Evolutionary conservation across 177 flowering plant genomes (phyloP), one percentile per base, ranked within the genome.

Genomic region (Vitis hybrid): DNA sequence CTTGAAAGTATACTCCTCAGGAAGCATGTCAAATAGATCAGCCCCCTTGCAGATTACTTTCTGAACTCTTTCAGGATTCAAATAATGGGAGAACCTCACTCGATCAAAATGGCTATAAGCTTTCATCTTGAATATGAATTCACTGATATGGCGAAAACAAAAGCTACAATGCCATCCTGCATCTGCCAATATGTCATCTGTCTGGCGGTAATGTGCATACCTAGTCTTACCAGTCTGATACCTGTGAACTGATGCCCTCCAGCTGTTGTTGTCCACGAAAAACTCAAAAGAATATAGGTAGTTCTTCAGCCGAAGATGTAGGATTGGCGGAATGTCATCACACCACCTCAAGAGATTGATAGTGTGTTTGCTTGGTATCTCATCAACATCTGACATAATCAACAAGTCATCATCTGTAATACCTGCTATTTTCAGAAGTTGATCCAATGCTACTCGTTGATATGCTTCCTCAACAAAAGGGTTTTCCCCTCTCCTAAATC

Each of bases 161-260:
- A 87, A 87, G 84, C 88, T 87, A 59, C 88, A 86, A 57, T 84
- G 90, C 88, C 90, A 86, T 16, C 88, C 90, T 3, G 90, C 79
- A 75, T 87, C 91, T 27, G 87, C 84, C 68, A 87, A 74, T 48
- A 87, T 72, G 30, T 72, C 74, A 66, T 87, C 87, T 5, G 85
- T 66, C 67, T 83, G 88, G 11, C 91, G 80, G 70, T 75, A 87
- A 64, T 87, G 90, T 2, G 86, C 87, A 78, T 87, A 87, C 58
- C 69, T 74, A 4, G 90, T 87, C 71, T 82, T 83, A 0, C 87
- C 87, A 0, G 76, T 48, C 67, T 79, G 73, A 66, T 87, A 87
- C 49, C 81, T 64, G 52, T 85, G 90, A 13, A 85, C 79, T 6
- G 90, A 87, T 56, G 90, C 87, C 67, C 90, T 78, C 90, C 90